phyloP scores from a whole-genome alignment of 2,329 filamentous ascomycete genomes.

The Colletotrichum spinosum region DNA sequence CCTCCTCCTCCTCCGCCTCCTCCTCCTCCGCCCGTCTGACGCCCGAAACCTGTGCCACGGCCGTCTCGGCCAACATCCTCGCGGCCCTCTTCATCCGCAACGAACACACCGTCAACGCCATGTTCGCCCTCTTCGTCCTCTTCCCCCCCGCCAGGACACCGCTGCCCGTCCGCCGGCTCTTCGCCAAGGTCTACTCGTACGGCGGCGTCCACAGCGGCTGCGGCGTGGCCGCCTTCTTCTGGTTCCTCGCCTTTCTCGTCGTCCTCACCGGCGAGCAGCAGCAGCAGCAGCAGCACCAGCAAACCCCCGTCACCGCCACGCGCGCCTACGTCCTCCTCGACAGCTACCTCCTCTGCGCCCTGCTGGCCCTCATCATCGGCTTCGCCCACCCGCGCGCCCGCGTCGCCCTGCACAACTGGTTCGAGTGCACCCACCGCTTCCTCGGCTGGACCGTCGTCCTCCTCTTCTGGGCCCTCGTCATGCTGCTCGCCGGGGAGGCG shows the following conservation, averaged over 20 bases:
- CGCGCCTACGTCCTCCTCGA: constrained; percentile 52
- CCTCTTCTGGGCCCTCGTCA: constrained; percentile 71
- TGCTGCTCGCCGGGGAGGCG: constrained; percentile 63
- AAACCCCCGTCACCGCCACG: constrained; percentile 54
- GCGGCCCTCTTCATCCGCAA: constrained; percentile 64
- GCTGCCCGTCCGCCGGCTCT: constrained; percentile 58
- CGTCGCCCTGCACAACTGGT: constrained; percentile 72
- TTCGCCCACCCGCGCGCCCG: constrained; percentile 75
- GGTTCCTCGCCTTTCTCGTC: constrained; percentile 59
- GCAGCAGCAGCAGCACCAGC: constrained; percentile 2
- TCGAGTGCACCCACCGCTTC: constrained; percentile 79
- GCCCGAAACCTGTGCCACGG: constrained; percentile 43
- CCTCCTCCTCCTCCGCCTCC: constrained; percentile 31
- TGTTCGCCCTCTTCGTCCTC: constrained; percentile 59
- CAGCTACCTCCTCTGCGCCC: constrained; percentile 66
- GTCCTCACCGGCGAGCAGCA: constrained; percentile 40
- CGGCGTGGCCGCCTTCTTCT: constrained; percentile 60
- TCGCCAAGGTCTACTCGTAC: constrained; percentile 64
- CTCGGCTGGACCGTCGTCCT: constrained; percentile 75
- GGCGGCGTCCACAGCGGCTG: constrained; percentile 64
- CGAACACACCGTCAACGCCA: constrained; percentile 62
- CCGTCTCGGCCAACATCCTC: constrained; percentile 57
- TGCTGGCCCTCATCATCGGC: constrained; percentile 70
- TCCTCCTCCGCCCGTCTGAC: constrained; percentile 20
- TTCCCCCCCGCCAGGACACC: constrained; percentile 59